Evolutionary conservation across 352 stramenopile species (phyloP).

Genomic region (Phytophthora rubi): DNA sequence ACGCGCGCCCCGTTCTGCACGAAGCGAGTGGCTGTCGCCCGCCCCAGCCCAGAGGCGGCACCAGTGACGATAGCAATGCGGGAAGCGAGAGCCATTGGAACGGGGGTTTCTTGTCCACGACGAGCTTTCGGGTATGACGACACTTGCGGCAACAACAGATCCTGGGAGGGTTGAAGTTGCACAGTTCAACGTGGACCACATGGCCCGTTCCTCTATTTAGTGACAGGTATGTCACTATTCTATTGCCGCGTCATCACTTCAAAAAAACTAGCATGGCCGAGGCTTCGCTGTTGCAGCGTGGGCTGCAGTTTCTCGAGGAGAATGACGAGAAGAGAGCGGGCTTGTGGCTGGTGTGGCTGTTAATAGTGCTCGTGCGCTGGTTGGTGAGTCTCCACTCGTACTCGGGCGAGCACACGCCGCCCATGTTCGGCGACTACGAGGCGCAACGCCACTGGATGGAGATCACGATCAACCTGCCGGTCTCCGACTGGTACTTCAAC

Average conservation of each 20-base stretch:
- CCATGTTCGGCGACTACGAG: slow-evolving; percentile 97
- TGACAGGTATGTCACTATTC: slow-evolving; percentile 26
- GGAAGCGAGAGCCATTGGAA: slow-evolving; percentile 62
- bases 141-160: background rate
- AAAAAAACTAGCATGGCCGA: slow-evolving; percentile 3
- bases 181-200: slow-evolving; percentile 26
- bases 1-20: slow-evolving; percentile 90
- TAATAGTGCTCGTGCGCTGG: slow-evolving; percentile 75
- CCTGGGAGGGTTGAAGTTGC: slow-evolving; percentile 27
- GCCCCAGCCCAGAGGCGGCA: slow-evolving; percentile 93
- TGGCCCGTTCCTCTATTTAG: background rate
- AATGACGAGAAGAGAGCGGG: slow-evolving; percentile 58
- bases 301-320: slow-evolving; percentile 59
- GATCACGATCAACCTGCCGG: slow-evolving; percentile 93
- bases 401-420: slow-evolving; percentile 73
- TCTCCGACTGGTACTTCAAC: slow-evolving; percentile 97
- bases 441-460: slow-evolving; percentile 99
- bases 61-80: slow-evolving; percentile 93
- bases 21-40: slow-evolving; percentile 91
- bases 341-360: slow-evolving; percentile 53
- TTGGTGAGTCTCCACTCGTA: slow-evolving; percentile 83
- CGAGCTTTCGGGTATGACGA: slow-evolving; percentile 1
- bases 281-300: slow-evolving; percentile 48
- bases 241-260: slow-evolving; percentile 29
- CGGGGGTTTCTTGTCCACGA: background rate